Conservation (phyloP, 2,329 filamentous ascomycete genomes). For the Endothia cerciana region DNA sequence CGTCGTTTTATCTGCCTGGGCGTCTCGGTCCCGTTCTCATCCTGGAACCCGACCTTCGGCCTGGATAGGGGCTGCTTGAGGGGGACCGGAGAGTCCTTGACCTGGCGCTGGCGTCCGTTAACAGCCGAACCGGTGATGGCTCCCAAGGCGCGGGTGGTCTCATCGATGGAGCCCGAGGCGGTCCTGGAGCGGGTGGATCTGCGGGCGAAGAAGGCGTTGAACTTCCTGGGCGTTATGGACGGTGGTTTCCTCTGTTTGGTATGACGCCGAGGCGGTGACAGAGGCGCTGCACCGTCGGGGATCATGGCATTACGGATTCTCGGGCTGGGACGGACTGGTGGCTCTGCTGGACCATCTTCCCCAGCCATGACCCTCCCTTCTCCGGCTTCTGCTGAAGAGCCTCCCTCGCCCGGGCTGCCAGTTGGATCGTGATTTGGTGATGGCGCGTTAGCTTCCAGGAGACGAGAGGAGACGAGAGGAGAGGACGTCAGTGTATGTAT, state of each 20-base stretch:
- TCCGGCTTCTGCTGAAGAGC: neutral
- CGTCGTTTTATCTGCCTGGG: slow-evolving; percentile 41
- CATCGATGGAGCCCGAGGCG: slow-evolving; percentile 20
- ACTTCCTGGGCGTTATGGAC: slow-evolving; percentile 59
- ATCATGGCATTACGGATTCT: slow-evolving; percentile 24
- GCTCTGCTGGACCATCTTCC: slow-evolving; percentile 22
- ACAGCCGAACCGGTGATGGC: slow-evolving; percentile 43
- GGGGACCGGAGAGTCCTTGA: slow-evolving; percentile 41
- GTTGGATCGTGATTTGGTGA: neutral
- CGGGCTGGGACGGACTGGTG: slow-evolving; percentile 23
- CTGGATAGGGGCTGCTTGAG: slow-evolving; percentile 36
- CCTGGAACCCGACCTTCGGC: slow-evolving; percentile 19
- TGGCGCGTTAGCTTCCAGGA: neutral
- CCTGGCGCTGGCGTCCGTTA: slow-evolving; percentile 44
- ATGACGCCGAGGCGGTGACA: slow-evolving; percentile 35
- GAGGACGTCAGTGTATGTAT: neutral
- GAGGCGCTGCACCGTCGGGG: slow-evolving; percentile 30
- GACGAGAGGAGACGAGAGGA: neutral
- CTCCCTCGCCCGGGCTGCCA: neutral
- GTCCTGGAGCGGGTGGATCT: slow-evolving; percentile 38
- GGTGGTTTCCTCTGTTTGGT: slow-evolving; percentile 53
- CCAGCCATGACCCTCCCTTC: slow-evolving; percentile 31
- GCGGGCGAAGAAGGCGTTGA: slow-evolving; percentile 57
- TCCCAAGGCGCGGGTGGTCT: slow-evolving; percentile 27
- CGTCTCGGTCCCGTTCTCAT: slow-evolving; percentile 18